Evolutionary conservation across 495 filamentous ascomycete genomes (phyloP), one percentile per base, ranked within the genome.

Genomic region (Neurospora sp.): DNA sequence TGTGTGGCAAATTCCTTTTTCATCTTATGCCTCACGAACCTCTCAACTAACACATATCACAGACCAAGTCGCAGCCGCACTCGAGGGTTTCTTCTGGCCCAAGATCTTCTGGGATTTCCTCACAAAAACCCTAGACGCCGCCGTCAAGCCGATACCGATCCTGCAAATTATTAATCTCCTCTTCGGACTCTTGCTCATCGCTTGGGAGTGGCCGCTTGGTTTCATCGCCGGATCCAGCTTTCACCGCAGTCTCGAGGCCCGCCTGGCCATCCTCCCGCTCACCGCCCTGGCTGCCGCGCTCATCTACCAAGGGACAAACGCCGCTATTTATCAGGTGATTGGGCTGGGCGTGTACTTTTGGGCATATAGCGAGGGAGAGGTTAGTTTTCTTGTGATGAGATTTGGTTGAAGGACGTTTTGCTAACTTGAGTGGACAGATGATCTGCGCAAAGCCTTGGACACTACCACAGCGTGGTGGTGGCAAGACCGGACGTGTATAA

Each of bases 31-130:
- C 20, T 31, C 23, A 16, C 12, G 2, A 39, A 41, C 16, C 20
- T 12, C 0, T 12, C 41, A 60, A 72, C 75, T 79, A 70, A 80
- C 78, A 75, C n/a, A 20, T 11, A 10, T 31, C 42, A 41, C 76
- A 84, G 94, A 97, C 79, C 96, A 99, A 90, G 78, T 97, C 72
- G 91, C 89, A 76, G 93, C 94, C 74, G 90, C 91, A 1, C 82
- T 99, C 71, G 87, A 94, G 84, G 91, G 90, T 78, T 97, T 93
- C 88, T 96, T 98, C 88, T 99, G 95, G 95, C 96, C 96, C 72
- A 99, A 99, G 85, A 90, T 98, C 76, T 96, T 99, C 85, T 99
- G 93, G 92, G 96, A 99, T 84, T 96, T 97, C 82, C 84, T 93
- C 77, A 97, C 96, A 73, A 94, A 95, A 77, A 94, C 93, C 79